Evolutionary conservation across 2,329 filamentous ascomycete species (phyloP).

Genomic region (Penicillium sp.): DNA sequence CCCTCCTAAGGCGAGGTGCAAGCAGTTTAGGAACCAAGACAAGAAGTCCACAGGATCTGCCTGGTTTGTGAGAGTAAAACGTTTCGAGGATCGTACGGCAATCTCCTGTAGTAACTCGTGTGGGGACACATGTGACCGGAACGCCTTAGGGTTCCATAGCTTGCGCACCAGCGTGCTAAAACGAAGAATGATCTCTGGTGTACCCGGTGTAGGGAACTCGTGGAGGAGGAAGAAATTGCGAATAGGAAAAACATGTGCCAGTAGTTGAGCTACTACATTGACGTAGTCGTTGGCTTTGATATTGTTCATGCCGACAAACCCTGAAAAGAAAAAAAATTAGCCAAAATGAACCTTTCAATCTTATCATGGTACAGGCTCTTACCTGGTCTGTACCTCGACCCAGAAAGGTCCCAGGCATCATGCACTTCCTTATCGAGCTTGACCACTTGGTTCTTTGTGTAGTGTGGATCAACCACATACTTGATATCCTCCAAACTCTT

Average conservation of each 20-base stretch:
- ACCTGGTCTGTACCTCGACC: conserved; percentile 82
- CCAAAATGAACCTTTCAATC: background rate
- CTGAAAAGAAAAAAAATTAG: conserved; percentile 25
- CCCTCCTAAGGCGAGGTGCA: conserved; percentile 87
- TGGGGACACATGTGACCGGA: conserved; percentile 94
- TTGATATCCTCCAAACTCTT: conserved; percentile 97
- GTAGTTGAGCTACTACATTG: conserved; percentile 88
- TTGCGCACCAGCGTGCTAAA: conserved; percentile 90
- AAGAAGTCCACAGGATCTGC: conserved; percentile 96
- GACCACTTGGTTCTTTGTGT: conserved; percentile 75
- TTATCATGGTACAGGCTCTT: conserved; percentile 6
- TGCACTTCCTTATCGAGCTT: conserved; percentile 67
- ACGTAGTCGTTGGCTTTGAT: conserved; percentile 99
- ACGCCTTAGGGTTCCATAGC: conserved; percentile 95
- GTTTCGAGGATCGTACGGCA: conserved; percentile 83
- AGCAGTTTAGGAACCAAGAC: conserved; percentile 95
- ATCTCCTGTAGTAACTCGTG: conserved; percentile 97
- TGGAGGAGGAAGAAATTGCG: conserved; percentile 91
- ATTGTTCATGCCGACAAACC: conserved; percentile 99
- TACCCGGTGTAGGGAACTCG: conserved; percentile 63
- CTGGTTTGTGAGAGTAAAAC: conserved; percentile 85
- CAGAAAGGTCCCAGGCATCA: conserved; percentile 71
- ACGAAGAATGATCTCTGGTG: conserved; percentile 79
- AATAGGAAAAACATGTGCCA: conserved; percentile 84
- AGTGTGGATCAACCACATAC: conserved; percentile 89